Percentiles rank a stretch among this genome's conserved stretches.
Conservation (phyloP, 2,329 filamentous ascomycete genomes). For the Nectriaceae sp. region DNA sequence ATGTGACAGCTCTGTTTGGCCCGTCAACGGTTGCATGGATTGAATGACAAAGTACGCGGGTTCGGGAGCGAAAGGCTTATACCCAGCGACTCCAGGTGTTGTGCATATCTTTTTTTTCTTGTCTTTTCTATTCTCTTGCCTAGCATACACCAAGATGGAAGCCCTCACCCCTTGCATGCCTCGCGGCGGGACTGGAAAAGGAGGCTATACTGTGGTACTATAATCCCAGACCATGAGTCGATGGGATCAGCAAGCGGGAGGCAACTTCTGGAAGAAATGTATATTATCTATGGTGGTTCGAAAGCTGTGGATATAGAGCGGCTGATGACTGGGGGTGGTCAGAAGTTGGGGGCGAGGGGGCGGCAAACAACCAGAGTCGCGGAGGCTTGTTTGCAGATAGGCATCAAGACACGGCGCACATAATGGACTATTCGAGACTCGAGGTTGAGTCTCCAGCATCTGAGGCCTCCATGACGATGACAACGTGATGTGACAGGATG, state of each 20-base stretch:
- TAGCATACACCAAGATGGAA: constrained; percentile 20
- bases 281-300: constrained; percentile 25
- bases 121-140: constrained; percentile 4
- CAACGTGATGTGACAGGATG: background rate
- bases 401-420: constrained; percentile 22
- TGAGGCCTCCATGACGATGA: constrained; percentile 23
- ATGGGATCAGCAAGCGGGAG: constrained; percentile 12
- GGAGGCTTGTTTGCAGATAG: constrained; percentile 16
- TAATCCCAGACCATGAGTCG: constrained; percentile 17
- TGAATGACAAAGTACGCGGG: constrained; percentile 13
- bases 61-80: constrained; percentile 9
- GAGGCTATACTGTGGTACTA: constrained; percentile 20
- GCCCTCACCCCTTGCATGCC: constrained; percentile 14
- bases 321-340: background rate
- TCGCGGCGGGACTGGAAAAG: constrained; percentile 10
- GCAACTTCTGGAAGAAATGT: constrained; percentile 19
- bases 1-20: constrained; percentile 10
- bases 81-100: constrained; percentile 11
- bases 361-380: constrained; percentile 12
- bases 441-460: background rate
- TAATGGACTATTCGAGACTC: constrained; percentile 24
- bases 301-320: constrained; percentile 16
- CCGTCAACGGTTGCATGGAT: constrained; percentile 18
- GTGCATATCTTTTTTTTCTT: constrained; percentile 9
- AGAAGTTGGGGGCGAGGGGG: background rate